A percentile compares a stretch with the other conserved stretches of the same genome.
Evolutionary conservation across 805 yeast genomes (phyloP).

Genomic region (Candida ovalis): DNA sequence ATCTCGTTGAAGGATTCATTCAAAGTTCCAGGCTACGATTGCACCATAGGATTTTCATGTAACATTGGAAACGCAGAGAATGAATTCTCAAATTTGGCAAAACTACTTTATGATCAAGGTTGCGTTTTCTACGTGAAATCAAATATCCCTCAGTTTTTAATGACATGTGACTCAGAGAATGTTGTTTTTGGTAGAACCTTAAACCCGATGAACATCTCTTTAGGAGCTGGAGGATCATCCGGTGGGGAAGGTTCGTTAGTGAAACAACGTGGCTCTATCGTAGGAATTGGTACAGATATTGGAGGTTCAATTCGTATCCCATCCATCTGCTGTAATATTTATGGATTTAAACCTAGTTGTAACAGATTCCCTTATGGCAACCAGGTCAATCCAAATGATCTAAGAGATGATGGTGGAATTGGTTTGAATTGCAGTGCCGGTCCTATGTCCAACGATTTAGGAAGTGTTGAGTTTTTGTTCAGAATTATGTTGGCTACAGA

Average conservation of each 20-base stretch:
- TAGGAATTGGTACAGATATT: conserved; percentile 62
- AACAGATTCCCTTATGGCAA: conserved; percentile 28
- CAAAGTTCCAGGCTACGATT: conserved; percentile 35
- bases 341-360: conserved; percentile 49
- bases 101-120: conserved; percentile 13
- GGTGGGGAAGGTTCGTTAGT: conserved; percentile 64
- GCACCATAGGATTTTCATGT: conserved; percentile 18
- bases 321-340: conserved; percentile 51
- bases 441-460: conserved; percentile 46
- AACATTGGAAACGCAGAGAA: conserved; percentile 8
- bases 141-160: conserved; percentile 49
- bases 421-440: conserved; percentile 37
- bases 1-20: conserved; percentile 53
- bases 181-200: conserved; percentile 47
- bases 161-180: conserved; percentile 53
- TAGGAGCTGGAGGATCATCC: conserved; percentile 59
- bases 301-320: conserved; percentile 62
- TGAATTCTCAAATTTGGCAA: conserved; percentile 20
- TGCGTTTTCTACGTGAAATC: conserved; percentile 47
- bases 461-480: conserved; percentile 48
- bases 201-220: conserved; percentile 46
- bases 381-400: conserved; percentile 19
- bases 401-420: conserved; percentile 22
- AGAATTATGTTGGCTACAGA: conserved; percentile 20
- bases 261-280: conserved; percentile 48